Evolutionary conservation across 2,329 filamentous ascomycete genomes (phyloP), one percentile per base, ranked within the genome.

Genomic region (Sporothrix dimorphospora): DNA sequence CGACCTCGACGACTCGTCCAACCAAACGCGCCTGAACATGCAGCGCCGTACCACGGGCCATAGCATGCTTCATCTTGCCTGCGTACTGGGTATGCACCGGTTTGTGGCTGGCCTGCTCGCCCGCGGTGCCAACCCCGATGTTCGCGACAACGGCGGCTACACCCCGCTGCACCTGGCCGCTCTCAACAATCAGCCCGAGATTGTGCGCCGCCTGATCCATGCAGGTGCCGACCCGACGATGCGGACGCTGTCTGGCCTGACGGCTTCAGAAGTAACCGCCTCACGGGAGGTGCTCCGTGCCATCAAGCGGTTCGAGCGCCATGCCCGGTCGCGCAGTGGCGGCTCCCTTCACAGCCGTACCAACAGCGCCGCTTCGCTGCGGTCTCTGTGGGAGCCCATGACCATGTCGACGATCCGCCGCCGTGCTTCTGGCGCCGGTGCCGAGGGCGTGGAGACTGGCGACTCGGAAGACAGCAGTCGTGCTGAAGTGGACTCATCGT

Each of bases 151-250:
- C 74, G 91, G 91, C 67, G 93, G 93, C 27, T 95, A 93, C 80
- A 94, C 92, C 4, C 90, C 94, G 16, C 86, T 97, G 82, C 93
- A 97, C 80, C 88, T 95, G 78, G 93, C 94, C 24, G 90, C 92
- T 34, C 87, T 97, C 78, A 91, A 92, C 79, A 89, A 91, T 74
- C 90, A 94, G 77, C 83, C 88, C 12, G 90, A 94, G 78, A 93
- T 96, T 75, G 90, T 95, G 16, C 87, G 91, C 73, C 88, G 91
- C 16, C 85, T 97, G 72, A 89, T 94, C 75, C 84, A 92, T 30
- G 87, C 89, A 53, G 92, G 92, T 51, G 92, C 92, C 2, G 91
- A 94, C 80, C 88, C 91, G 42, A 89, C 86, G 59, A 84, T 92
- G 73, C 86, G 90, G 75, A 94, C 90, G 77, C 81, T 92, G 63